Evolutionary conservation across 2,329 filamentous ascomycete species (phyloP).

Genomic region (Leptographium radiaticola): DNA sequence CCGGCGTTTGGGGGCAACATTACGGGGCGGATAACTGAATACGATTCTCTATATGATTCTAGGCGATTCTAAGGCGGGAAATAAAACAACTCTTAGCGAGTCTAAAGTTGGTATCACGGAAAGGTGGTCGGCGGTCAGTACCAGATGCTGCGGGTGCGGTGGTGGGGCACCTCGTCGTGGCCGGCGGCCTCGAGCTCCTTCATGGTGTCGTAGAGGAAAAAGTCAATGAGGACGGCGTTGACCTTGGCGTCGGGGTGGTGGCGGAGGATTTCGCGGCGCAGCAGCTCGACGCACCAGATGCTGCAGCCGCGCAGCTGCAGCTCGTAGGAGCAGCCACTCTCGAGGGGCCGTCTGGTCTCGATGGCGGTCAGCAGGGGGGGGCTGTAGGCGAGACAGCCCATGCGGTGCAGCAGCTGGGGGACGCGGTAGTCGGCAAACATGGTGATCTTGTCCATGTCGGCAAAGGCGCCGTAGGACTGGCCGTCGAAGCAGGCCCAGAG

Average conservation of each 20-base stretch:
- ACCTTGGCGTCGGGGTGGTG: conserved; percentile 56
- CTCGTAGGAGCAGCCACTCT: conserved; percentile 66
- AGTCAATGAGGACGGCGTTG: conserved; percentile 92
- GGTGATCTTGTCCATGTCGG: conserved; percentile 88
- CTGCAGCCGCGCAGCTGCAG: conserved; percentile 83
- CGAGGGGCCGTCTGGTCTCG: conserved; percentile 47
- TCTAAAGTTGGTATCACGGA: too few species aligned
- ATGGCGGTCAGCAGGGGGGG: conserved; percentile 65
- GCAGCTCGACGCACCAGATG: conserved; percentile 91
- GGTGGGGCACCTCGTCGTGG: conserved; percentile 58
- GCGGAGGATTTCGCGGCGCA: conserved; percentile 65
- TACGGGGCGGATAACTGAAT: too few species aligned
- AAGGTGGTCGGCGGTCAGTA: conserved; percentile 45
- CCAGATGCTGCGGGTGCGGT: conserved; percentile 89
- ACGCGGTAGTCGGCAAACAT: conserved; percentile 99
- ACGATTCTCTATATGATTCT: too few species aligned
- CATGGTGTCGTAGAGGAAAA: conserved; percentile 90
- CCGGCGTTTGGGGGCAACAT: neutral
- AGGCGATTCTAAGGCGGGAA: too few species aligned
- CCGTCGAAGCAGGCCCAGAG: conserved; percentile 93
- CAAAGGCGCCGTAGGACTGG: conserved; percentile 63
- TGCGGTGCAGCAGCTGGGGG: conserved; percentile 76
- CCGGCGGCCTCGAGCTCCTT: conserved; percentile 64
- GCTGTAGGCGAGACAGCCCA: conserved; percentile 75
- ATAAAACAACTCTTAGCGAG: too few species aligned